phyloP scores from a whole-genome alignment of 139 green algal genomes.

The Microglena sp. region DNA sequence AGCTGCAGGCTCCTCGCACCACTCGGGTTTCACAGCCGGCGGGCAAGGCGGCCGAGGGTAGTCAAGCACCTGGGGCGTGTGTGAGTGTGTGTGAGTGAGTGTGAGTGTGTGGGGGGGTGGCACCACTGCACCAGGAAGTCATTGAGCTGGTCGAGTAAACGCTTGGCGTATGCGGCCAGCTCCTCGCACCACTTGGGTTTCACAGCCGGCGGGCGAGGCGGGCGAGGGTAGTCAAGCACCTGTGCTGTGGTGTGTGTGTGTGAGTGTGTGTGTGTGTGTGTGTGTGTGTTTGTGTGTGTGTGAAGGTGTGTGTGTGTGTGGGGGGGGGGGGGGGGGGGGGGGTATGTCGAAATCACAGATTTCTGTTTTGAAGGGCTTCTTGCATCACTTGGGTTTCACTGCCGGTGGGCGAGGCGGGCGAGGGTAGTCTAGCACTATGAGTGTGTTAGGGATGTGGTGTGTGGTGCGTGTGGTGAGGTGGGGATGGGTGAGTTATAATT shows the following conservation, averaged over 20 bases:
- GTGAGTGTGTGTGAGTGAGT: neutral
- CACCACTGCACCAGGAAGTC: slow-evolving; percentile 33
- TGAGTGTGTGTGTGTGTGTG: neutral
- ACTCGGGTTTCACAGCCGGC: slow-evolving; percentile 33
- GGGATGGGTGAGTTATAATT: too few species aligned
- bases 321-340: too few species aligned
- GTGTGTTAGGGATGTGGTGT: neutral
- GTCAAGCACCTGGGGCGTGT: neutral
- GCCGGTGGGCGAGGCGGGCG: slow-evolving; percentile 21
- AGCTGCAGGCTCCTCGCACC: slow-evolving; percentile 19
- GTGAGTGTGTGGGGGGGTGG: neutral
- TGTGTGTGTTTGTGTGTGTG: neutral
- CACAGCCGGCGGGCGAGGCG: slow-evolving; percentile 25
- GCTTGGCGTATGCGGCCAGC: slow-evolving; percentile 11
- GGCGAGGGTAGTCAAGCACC: neutral
- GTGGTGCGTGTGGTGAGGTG: too few species aligned
- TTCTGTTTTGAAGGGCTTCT: too few species aligned
- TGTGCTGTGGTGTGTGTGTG: neutral
- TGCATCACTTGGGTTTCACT: slow-evolving; percentile 36
- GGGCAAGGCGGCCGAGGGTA: slow-evolving; percentile 12
- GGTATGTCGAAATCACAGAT: neutral
- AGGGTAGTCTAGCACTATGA: neutral
- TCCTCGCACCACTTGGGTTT: slow-evolving; percentile 36
- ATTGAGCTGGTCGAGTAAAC: slow-evolving; percentile 32
- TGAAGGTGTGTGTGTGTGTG: too few species aligned